phyloP scores from a whole-genome alignment of 1,284 basidiomycete species.

The Ganoderma boninense region DNA sequence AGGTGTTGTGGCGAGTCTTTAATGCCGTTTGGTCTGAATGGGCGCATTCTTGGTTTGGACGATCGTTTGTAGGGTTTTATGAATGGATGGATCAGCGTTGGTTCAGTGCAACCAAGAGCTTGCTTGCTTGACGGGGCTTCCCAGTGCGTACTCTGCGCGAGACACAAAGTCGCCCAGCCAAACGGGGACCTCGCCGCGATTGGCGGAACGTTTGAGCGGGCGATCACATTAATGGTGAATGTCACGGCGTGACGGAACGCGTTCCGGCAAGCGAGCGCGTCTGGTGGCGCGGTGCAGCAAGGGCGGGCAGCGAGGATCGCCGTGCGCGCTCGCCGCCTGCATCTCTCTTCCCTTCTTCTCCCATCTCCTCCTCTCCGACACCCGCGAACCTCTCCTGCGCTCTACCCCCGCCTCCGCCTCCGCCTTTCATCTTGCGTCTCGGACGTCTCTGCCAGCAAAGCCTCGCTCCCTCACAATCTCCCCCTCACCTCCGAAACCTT shows the following conservation, averaged over 20 bases:
- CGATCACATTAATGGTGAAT: neutral
- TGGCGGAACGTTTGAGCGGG: neutral
- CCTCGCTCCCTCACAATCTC: constrained; percentile 4
- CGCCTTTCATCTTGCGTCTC: neutral
- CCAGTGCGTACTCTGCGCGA: neutral
- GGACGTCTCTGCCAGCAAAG: neutral
- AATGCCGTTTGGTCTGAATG: neutral
- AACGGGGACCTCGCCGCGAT: neutral
- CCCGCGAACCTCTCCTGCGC: constrained; percentile 1
- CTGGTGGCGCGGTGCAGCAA: neutral
- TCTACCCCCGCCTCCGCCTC: neutral
- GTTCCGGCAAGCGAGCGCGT: constrained; percentile 10
- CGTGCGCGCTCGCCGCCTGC: neutral
- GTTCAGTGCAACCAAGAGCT: constrained; percentile 8
- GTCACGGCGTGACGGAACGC: constrained; percentile 33
- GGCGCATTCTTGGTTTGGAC: neutral
- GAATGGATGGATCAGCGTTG: neutral
- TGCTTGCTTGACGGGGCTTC: constrained; percentile 4
- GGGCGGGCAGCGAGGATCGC: neutral
- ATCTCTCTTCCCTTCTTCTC: constrained; percentile 10
- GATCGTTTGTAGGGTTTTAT: neutral
- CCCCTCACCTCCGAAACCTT: constrained; percentile 12
- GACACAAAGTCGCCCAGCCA: neutral
- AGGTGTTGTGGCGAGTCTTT: neutral
- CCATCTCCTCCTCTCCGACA: neutral